Evolutionary conservation across 2,329 filamentous ascomycete genomes (phyloP).

Genomic region (Xylaria sp.): DNA sequence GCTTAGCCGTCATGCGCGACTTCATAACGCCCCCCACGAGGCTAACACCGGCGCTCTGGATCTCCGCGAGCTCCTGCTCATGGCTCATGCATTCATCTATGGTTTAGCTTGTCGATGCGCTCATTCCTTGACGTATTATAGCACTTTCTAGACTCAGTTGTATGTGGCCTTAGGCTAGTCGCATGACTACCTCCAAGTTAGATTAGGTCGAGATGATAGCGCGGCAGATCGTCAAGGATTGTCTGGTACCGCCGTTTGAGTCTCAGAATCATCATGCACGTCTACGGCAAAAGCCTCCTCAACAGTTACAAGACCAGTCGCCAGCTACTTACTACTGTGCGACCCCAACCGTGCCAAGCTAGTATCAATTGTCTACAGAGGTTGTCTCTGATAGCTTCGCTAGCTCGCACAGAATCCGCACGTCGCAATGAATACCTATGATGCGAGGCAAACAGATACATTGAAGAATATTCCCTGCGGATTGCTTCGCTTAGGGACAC

Average conservation of each 20-base stretch:
- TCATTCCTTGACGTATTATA: not conserved
- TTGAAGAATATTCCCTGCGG: not conserved
- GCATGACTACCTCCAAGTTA: not conserved
- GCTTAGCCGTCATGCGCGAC: constrained; percentile 27
- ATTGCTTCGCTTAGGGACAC: not conserved
- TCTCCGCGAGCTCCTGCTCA: constrained; percentile 10
- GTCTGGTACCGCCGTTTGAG: constrained; percentile 7
- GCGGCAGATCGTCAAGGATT: constrained; percentile 1
- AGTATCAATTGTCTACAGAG: not conserved
- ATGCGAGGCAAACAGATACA: not conserved
- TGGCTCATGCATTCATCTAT: not conserved
- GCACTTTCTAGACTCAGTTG: not conserved
- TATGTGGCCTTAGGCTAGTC: not conserved
- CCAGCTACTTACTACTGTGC: not conserved
- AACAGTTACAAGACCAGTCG: constrained; percentile 3
- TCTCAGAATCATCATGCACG: constrained; percentile 21
- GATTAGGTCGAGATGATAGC: not conserved
- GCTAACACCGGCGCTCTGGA: constrained; percentile 24
- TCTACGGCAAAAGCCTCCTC: constrained; percentile 7
- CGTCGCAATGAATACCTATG: not conserved
- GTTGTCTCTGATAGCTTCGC: not conserved
- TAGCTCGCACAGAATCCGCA: not conserved
- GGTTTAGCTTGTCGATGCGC: not conserved
- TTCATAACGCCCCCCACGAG: constrained; percentile 15
- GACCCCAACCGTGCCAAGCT: not conserved